Base-by-base conservation (phyloP, 2,329 filamentous ascomycete species). In the Purpureocillium lavendulum region DNA sequence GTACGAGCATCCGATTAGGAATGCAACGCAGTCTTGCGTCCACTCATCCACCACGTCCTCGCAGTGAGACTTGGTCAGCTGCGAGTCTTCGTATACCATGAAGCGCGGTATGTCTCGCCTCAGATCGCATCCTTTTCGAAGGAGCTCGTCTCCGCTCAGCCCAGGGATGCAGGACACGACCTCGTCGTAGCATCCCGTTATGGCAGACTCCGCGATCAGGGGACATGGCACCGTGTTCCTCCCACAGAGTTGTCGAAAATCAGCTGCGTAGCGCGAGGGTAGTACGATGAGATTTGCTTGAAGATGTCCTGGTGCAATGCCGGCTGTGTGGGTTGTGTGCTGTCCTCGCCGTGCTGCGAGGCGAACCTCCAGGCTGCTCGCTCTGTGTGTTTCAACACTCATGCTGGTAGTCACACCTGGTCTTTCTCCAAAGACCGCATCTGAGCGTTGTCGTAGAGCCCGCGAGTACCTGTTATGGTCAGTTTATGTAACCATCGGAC, bases 191-290 rank as follows among this genome's bases (percentile, higher is more conserved):
- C 21, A 50, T 4, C 76, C 76, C 0, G 62, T 56, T 0, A 45
- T 33, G 0, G 58, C 56, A 3, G 70, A 75, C 49, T 75, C 70
- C 11, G 70, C 75, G 9, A 82, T 26, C 0, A 82, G 59, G 1
- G 77, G 77, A 48, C 77, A 82, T 0, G 77, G 70, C 0, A 81
- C 77, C 3, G 77, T 74, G 46, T 82, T 82, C 36, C 76, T 67
- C 2, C 64, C 62, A 54, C 77, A 82, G 17, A 82, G 69, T 14
- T 67, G 54, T 11, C 70, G 66, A 54, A 81, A 82, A 52, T 80
- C 73, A 14, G 59, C 38, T 11, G 77, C 76, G 53, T 79, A 75
- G 26, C 60, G 55, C 2, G 67, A 70, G 0, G 76, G 77, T 1
- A 82, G 62, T 10, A 81, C 64, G 30, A 82, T 66, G 30, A 82